Conservation (phyloP, 2,329 filamentous ascomycete species). For the Aureobasidium sp. region DNA sequence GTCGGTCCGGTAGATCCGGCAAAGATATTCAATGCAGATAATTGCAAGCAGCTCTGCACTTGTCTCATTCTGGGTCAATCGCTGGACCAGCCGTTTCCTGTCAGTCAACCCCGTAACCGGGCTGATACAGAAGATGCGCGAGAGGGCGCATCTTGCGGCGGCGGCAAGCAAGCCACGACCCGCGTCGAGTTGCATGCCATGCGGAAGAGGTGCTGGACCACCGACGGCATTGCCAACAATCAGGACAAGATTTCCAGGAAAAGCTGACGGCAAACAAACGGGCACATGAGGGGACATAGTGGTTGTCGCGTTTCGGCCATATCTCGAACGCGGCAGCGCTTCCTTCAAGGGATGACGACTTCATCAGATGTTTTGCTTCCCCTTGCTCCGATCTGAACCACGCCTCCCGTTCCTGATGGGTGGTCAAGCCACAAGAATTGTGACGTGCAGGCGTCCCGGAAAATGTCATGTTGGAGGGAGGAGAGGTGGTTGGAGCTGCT, state of each 20-base stretch:
- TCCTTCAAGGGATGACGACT: slow-evolving; percentile 8
- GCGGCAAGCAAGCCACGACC: slow-evolving; percentile 11
- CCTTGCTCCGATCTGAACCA: slow-evolving; percentile 12
- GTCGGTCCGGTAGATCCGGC: slow-evolving; percentile 11
- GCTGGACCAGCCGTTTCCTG: slow-evolving; percentile 10
- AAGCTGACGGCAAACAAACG: background rate
- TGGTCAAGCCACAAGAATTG: slow-evolving; percentile 10
- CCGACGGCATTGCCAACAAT: background rate
- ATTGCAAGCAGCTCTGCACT: slow-evolving; percentile 11
- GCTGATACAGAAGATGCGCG: slow-evolving; percentile 9
- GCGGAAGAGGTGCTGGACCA: background rate
- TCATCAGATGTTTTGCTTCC: slow-evolving; percentile 10
- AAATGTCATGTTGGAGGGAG: slow-evolving; percentile 1
- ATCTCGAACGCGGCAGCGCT: background rate
- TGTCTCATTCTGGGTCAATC: slow-evolving; percentile 5
- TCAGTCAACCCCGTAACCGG: slow-evolving; percentile 10
- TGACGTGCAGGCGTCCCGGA: slow-evolving; percentile 13
- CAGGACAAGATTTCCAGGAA: background rate
- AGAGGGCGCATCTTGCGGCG: slow-evolving; percentile 8
- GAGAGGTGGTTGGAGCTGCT: slow-evolving; percentile 14
- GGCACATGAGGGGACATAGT: background rate
- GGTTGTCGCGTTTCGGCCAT: background rate
- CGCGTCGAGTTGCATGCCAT: slow-evolving; percentile 7
- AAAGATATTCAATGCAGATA: slow-evolving; percentile 10
- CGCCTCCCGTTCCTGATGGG: slow-evolving; percentile 8